Base-by-base conservation (phyloP, 2,329 filamentous ascomycete species). In the Leptographium flavum region DNA sequence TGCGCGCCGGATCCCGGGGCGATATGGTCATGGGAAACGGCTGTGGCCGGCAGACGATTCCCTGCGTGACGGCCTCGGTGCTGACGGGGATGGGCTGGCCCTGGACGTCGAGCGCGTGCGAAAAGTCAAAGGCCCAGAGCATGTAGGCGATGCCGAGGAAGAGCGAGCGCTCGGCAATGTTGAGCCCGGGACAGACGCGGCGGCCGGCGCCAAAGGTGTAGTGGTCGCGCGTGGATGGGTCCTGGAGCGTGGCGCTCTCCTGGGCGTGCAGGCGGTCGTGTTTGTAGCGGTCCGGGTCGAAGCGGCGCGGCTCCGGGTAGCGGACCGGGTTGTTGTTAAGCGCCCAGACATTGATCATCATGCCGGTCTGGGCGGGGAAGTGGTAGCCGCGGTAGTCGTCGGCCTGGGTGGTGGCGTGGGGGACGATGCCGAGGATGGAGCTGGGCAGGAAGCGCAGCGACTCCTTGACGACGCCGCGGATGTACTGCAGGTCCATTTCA, bases 101-200 rank as follows among this genome's bases (percentile, higher is more conserved):
- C n/a, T n/a, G n/a, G n/a, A n/a, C 50, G 47, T 63, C 59, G 53
- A 38, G 17, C 9, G 11, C 21, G 7, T 19, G 35, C 19, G 23
- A 13, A 21, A 38, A 23, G 11, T 38, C 14, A 15, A 38, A 38
- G 3, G 17, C 35, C 31, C 31, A 32, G 11, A 32, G 13, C 31
- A 32, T 32, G 31, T 14, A 14, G 11, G 31, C 14, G 11, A 32
- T 32, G 31, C 31, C 31, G 31, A 32, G 31, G 31, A 32, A 32
- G 31, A 32, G 31, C 11, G 11, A 15, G 43, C 8, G 44, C 41
- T 10, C 67, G 0, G 70, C 71, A 3, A 79, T 60, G 43, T 75
- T 69, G 27, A 73, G 70, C 0, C 75, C 76, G 3, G 69, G 73
- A 55, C 76, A 80, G 37, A 77, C 65, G 22, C 75, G 63, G 6